Percentiles rank a stretch among this genome's conserved stretches.
Conservation (phyloP, 78 protist species). For the Protostelium mycophagum region DNA sequence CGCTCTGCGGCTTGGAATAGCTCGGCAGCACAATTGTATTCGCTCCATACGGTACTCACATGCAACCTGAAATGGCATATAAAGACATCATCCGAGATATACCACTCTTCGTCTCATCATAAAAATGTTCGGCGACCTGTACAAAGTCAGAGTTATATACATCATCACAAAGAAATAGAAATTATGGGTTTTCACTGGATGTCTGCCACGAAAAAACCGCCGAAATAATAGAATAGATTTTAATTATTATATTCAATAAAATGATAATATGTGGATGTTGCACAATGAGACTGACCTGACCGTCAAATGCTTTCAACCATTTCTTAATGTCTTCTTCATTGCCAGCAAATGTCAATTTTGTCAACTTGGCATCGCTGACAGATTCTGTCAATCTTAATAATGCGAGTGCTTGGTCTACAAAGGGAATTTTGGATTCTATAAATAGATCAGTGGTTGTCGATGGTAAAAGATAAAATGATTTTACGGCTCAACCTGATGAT, state of each 20-base stretch:
- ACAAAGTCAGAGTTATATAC: too few species aligned
- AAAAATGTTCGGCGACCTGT: neutral
- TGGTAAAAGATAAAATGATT: too few species aligned
- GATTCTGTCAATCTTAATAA: neutral
- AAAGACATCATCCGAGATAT: neutral
- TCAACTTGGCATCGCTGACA: neutral
- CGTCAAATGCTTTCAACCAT: neutral
- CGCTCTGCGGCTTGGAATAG: too few species aligned
- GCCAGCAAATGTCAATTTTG: neutral
- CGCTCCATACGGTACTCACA: neutral
- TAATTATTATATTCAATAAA: too few species aligned
- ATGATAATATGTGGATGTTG: too few species aligned
- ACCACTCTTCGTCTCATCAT: neutral
- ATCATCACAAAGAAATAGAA: too few species aligned
- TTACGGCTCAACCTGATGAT: neutral
- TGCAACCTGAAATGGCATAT: neutral
- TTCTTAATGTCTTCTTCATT: neutral
- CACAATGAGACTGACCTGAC: neutral
- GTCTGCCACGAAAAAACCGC: too few species aligned
- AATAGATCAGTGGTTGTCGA: too few species aligned
- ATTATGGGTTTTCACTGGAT: too few species aligned
- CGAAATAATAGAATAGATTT: too few species aligned
- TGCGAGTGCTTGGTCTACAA: neutral
- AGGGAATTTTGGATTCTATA: neutral
- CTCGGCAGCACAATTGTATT: too few species aligned